A percentile compares a stretch with the other conserved stretches of the same genome.
These are phyloP conservation scores for Trametopsis cervina DNA, from an alignment of 768 basidiomycete species.

Conservation along the genomic window DNA sequence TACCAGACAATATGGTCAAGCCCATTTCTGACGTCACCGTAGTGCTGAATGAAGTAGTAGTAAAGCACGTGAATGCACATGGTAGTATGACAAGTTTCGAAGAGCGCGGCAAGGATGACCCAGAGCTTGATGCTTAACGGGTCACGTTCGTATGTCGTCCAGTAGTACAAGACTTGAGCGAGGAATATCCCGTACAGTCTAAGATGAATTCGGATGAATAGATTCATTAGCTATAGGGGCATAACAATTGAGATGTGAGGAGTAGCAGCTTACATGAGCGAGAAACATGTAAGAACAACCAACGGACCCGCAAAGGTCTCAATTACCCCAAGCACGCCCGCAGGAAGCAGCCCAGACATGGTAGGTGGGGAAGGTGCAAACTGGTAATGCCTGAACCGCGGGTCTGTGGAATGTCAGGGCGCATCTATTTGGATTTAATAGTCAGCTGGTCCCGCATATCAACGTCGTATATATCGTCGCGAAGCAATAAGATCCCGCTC, in stretches of 20 bases:
- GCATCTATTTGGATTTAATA: too few species aligned
- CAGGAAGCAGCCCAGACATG: neutral
- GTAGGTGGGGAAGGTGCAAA: neutral
- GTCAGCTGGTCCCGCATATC: too few species aligned
- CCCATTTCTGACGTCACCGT: neutral
- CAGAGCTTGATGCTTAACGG: neutral
- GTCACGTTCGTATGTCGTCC: neutral
- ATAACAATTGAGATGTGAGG: too few species aligned
- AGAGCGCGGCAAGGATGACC: neutral
- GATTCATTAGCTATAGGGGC: neutral
- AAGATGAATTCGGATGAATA: neutral
- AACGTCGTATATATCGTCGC: too few species aligned
- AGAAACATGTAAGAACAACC: neutral
- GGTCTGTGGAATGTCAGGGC: too few species aligned
- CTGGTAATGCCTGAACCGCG: neutral
- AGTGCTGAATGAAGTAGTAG: conserved; percentile 3
- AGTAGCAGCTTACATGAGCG: conserved; percentile 5
- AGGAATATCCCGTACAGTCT: conserved; percentile 2
- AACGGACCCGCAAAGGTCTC: neutral
- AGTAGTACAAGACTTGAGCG: conserved; percentile 3
- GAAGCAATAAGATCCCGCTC: too few species aligned
- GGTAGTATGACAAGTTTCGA: conserved; percentile 5
- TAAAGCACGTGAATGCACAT: conserved; percentile 4
- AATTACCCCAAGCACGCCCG: neutral
- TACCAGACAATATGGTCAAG: conserved; percentile 4